These are phyloP conservation scores for Rhizoclosmatium globosum DNA, from an alignment of 192 early-diverging fungal species.

Conservation along the genomic window DNA sequence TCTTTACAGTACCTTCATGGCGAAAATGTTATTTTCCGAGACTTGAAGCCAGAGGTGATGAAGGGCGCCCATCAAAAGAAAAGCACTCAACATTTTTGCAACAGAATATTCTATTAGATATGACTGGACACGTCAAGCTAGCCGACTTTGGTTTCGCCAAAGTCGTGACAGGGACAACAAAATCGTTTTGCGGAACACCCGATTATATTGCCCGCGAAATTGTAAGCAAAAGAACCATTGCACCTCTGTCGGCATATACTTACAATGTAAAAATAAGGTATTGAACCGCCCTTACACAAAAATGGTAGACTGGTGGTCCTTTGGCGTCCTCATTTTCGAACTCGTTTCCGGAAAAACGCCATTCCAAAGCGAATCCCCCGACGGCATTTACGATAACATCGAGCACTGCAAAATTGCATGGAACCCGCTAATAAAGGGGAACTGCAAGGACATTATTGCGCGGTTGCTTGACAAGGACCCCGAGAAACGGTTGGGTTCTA, in stretches of 20 bases:
- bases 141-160: slow-evolving; percentile 98
- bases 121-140: slow-evolving; percentile 92
- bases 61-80: not conserved
- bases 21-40: slow-evolving; percentile 78
- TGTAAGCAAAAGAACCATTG: slow-evolving; percentile 2
- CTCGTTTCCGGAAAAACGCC: slow-evolving; percentile 76
- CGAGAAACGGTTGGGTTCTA: slow-evolving; percentile 41
- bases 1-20: slow-evolving; percentile 81
- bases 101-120: slow-evolving; percentile 93
- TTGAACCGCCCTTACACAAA: slow-evolving; percentile 88
- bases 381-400: slow-evolving; percentile 61
- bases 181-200: slow-evolving; percentile 97
- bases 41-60: slow-evolving; percentile 75
- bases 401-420: slow-evolving; percentile 42
- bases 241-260: too few species aligned
- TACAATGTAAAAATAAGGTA: slow-evolving; percentile 39
- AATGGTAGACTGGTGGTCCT: slow-evolving; percentile 98
- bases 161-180: slow-evolving; percentile 89
- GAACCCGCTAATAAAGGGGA: slow-evolving; percentile 31
- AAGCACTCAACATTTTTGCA: not conserved
- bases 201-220: slow-evolving; percentile 97
- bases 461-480: slow-evolving; percentile 51
- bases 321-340: slow-evolving; percentile 92
- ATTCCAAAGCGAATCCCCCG: slow-evolving; percentile 78
- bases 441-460: slow-evolving; percentile 43